These are phyloP conservation scores for Diutina mesorugosa DNA, from an alignment of 1,139 yeast species.

Conservation along the genomic window DNA sequence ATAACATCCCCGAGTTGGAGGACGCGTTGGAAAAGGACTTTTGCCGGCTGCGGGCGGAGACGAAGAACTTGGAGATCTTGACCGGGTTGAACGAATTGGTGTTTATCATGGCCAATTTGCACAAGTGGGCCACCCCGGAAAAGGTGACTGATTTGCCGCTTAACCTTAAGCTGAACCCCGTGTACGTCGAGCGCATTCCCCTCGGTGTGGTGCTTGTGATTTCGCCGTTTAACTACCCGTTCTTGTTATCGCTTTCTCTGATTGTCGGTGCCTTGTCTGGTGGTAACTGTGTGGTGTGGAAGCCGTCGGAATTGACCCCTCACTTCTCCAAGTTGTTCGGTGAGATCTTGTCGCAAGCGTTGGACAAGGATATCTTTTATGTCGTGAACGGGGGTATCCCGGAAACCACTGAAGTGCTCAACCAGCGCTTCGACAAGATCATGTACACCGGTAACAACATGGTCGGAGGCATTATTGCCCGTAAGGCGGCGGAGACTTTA, in stretches of 20 bases:
- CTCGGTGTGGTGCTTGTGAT: conserved; percentile 67
- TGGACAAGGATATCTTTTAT: conserved; percentile 43
- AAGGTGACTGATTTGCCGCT: conserved; percentile 30
- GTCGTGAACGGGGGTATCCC: conserved; percentile 65
- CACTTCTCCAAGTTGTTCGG: conserved; percentile 44
- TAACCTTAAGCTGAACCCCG: conserved; percentile 32
- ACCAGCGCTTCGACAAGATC: conserved; percentile 67
- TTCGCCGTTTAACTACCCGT: conserved; percentile 84
- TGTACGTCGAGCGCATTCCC: conserved; percentile 53
- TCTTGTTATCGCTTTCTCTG: conserved; percentile 51
- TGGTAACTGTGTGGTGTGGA: conserved; percentile 73
- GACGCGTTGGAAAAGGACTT: conserved; percentile 58
- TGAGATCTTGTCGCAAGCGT: conserved; percentile 37
- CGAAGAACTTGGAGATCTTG: conserved; percentile 43
- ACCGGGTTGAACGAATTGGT: conserved; percentile 43
- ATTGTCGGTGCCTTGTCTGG: conserved; percentile 75
- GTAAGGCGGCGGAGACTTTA: conserved; percentile 70
- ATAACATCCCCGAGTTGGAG: conserved; percentile 40
- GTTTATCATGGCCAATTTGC: conserved; percentile 45
- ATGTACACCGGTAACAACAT: conserved; percentile 72
- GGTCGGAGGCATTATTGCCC: conserved; percentile 70
- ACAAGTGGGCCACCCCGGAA: conserved; percentile 49
- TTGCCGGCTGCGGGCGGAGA: conserved; percentile 49
- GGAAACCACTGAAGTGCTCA: conserved; percentile 53
- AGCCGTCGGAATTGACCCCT: conserved; percentile 71